Conservation (phyloP, 2,329 filamentous ascomycete genomes). For the Colletotrichum gloeosporioides region DNA sequence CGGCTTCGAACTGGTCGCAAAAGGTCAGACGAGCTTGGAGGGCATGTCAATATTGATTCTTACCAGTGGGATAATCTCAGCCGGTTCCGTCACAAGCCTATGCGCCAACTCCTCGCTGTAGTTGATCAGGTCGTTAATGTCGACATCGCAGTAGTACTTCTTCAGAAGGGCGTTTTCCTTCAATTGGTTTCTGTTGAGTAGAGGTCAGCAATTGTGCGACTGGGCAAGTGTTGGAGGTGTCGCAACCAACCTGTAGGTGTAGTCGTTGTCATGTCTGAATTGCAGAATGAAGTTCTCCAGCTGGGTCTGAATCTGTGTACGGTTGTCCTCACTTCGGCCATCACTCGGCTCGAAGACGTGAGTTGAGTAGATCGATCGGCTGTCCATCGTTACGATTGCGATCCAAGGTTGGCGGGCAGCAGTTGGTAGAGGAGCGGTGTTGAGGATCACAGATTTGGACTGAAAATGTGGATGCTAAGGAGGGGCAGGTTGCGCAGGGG, state of each 20-base stretch:
- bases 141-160: conserved; percentile 94
- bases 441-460: conserved; percentile 7
- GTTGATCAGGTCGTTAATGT: conserved; percentile 93
- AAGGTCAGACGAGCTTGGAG: background rate
- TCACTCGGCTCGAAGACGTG: conserved; percentile 77
- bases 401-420: background rate
- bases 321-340: conserved; percentile 71
- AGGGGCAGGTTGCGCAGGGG: conserved; percentile 15
- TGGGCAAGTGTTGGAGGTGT: background rate
- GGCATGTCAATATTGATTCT: conserved; percentile 30
- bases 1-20: conserved; percentile 79
- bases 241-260: conserved; percentile 82
- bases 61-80: conserved; percentile 91
- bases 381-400: conserved; percentile 68
- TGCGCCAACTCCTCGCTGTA: conserved; percentile 96
- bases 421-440: background rate
- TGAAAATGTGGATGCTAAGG: conserved; percentile 17
- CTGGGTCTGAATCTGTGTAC: conserved; percentile 75
- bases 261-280: conserved; percentile 92
- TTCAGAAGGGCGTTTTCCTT: conserved; percentile 93
- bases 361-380: conserved; percentile 84
- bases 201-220: conserved; percentile 12
- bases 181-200: conserved; percentile 78
- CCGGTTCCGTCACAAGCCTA: conserved; percentile 85
- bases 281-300: conserved; percentile 92